Conservation (phyloP, 306 rosid species). For the Senna tora region DNA sequence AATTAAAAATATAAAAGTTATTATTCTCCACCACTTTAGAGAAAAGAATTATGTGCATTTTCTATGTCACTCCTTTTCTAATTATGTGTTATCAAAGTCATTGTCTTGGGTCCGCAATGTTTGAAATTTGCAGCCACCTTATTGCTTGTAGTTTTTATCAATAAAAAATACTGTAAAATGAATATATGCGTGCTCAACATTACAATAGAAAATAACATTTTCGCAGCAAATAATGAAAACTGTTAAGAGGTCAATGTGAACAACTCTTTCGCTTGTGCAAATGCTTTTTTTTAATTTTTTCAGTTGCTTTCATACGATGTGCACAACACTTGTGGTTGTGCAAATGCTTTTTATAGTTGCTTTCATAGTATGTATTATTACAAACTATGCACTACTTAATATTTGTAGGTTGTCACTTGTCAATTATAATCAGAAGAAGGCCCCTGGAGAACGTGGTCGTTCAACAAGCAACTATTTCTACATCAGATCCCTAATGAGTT, state of each 20-base stretch:
- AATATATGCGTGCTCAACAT: conserved; percentile 4
- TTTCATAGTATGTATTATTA: conserved; percentile 10
- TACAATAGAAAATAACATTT: background rate
- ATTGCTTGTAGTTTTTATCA: background rate
- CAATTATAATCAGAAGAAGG: conserved; percentile 26
- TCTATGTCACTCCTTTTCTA: conserved; percentile 1
- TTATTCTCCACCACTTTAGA: too few species aligned
- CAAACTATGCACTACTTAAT: conserved; percentile 30
- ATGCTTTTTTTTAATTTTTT: too few species aligned
- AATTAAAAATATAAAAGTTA: too few species aligned
- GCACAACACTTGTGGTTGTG: background rate
- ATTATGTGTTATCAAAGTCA: background rate
- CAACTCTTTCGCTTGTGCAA: too few species aligned
- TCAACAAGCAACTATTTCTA: conserved; percentile 32
- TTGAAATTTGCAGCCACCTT: background rate
- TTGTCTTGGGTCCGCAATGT: background rate
- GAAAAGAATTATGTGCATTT: too few species aligned
- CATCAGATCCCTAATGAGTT: conserved; percentile 31
- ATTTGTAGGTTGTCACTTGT: conserved; percentile 39
- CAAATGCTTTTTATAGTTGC: conserved; percentile 10
- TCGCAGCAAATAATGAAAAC: conserved; percentile 35
- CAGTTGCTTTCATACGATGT: conserved; percentile 5
- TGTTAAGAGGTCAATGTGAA: conserved; percentile 19
- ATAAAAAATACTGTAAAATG: background rate
- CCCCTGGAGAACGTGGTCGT: background rate